A percentile compares a stretch with the other conserved stretches of the same genome.
Conservation (phyloP, 352 stramenopile genomes). For the Phytophthora meadii region DNA sequence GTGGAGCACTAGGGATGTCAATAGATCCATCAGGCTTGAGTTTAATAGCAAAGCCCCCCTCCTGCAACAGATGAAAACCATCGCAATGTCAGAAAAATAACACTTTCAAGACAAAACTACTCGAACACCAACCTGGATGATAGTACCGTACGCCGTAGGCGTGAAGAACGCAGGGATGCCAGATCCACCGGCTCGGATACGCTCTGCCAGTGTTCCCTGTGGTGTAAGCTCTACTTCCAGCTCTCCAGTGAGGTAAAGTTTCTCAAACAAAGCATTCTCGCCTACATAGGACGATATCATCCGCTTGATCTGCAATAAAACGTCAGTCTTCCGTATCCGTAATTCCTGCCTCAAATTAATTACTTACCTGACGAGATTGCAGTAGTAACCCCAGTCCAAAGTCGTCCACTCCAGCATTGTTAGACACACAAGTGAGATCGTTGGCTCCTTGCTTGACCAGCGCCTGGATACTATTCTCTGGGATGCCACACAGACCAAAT, state of each 20-base stretch:
- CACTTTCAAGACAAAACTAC: neutral
- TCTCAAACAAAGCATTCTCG: slow-evolving; percentile 96
- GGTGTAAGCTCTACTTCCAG: slow-evolving; percentile 98
- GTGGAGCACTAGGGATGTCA: slow-evolving; percentile 69
- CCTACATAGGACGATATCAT: slow-evolving; percentile 98
- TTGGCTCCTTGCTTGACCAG: slow-evolving; percentile 87
- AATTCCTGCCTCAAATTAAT: too few species aligned
- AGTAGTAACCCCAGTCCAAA: slow-evolving; percentile 94
- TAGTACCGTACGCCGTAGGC: slow-evolving; percentile 93
- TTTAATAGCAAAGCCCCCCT: slow-evolving; percentile 83
- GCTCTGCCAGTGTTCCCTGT: slow-evolving; percentile 95
- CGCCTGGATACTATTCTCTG: slow-evolving; percentile 90
- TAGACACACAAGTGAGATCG: slow-evolving; percentile 91
- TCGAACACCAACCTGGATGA: slow-evolving; percentile 72
- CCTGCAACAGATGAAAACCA: slow-evolving; percentile 20
- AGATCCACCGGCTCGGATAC: slow-evolving; percentile 91
- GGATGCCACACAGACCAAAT: slow-evolving; percentile 93
- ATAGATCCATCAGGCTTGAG: slow-evolving; percentile 74
- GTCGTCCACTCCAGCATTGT: slow-evolving; percentile 95
- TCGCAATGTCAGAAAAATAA: slow-evolving; percentile 1
- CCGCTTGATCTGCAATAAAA: slow-evolving; percentile 86
- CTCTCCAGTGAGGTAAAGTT: slow-evolving; percentile 91
- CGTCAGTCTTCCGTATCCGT: neutral
- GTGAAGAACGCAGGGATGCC: slow-evolving; percentile 98
- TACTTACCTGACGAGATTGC: slow-evolving; percentile 85